Evolutionary conservation across 148 eudicot species (phyloP).

Genomic region (Drosera capensis): DNA sequence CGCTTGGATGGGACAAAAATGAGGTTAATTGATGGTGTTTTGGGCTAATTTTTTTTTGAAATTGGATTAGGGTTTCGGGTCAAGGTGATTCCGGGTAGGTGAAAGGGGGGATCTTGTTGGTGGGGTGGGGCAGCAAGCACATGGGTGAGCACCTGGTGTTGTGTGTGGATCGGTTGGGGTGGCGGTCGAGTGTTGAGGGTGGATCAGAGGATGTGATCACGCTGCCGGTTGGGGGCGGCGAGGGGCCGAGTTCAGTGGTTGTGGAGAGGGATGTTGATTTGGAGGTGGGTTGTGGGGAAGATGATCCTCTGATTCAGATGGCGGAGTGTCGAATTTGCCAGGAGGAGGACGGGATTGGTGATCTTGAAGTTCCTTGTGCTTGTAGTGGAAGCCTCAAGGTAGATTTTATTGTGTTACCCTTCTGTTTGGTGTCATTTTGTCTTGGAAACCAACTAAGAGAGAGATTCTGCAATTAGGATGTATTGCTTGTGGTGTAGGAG

Average conservation of each 20-base stretch:
- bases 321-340: slow-evolving; percentile 81
- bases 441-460: background rate
- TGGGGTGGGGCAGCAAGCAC: no score
- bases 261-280: slow-evolving; percentile 8
- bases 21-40: no score
- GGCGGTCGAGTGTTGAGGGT: slow-evolving; percentile 6
- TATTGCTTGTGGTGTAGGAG: no score
- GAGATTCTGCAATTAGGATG: no score
- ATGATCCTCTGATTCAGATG: slow-evolving; percentile 33
- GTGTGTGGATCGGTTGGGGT: slow-evolving; percentile 32
- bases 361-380: slow-evolving; percentile 55
- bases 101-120: no score
- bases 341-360: slow-evolving; percentile 47
- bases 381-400: slow-evolving; percentile 86
- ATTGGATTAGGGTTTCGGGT: no score
- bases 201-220: background rate
- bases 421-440: background rate
- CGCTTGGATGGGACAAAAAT: no score
- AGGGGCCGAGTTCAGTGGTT: slow-evolving; percentile 6
- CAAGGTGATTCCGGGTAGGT: no score
- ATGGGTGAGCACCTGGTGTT: slow-evolving; percentile 50
- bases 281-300: slow-evolving; percentile 24
- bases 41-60: no score
- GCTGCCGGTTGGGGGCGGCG: slow-evolving; percentile 1
- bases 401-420: slow-evolving; percentile 2